Base-by-base conservation (phyloP, 306 rosid genomes). In the Trichosanthes truncata region DNA sequence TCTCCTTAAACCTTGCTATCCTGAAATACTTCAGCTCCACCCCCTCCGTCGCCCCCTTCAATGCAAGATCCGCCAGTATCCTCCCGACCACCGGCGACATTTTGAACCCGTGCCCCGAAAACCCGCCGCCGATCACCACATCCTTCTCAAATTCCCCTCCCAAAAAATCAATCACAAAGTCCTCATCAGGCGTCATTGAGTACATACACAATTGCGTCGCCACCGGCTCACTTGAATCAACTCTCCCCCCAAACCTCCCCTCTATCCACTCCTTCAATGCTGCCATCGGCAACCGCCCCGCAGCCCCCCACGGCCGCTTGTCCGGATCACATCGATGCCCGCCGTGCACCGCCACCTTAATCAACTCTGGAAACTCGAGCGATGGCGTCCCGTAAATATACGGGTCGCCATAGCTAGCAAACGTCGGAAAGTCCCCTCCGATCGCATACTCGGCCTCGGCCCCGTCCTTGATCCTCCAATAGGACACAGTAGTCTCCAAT, bases 71-170 rank as follows among this genome's bases (percentile, higher is more conserved):
- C 0, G 86, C 84, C 86, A 95, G 49, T 2, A 88, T 81, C 87
- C 87, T 78, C 33, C 97, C 99, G 59, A 95, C 78, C 11, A 78
- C 90, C 6, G 97, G 99, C 26, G 91, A 85, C 97, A 95, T 87
- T 92, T 95, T 95, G 81, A 95, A 93, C 29, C 99, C 99, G 14
- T 95, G 97, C 65, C 99, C 99, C 0, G 97, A 95, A 82, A 95
- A 95, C 67, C 99, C 99, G 0, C 87, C 96, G 7, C 99, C 99
- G 1, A 93, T 18, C 63, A 93, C 92, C 62, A 95, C 92, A 66
- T 90, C 91, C 60, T 87, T 87, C 65, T 78, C 90, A 9, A 92
- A 89, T 82, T 85, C 89, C 17, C 96, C 92, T 4, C 97, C 98
- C 88, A 96, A 63, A 53, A 89, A 96, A 81, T 93, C 99, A 26